Conservation (phyloP, 2,329 filamentous ascomycete species). For the Fusarium sambucinum region DNA sequence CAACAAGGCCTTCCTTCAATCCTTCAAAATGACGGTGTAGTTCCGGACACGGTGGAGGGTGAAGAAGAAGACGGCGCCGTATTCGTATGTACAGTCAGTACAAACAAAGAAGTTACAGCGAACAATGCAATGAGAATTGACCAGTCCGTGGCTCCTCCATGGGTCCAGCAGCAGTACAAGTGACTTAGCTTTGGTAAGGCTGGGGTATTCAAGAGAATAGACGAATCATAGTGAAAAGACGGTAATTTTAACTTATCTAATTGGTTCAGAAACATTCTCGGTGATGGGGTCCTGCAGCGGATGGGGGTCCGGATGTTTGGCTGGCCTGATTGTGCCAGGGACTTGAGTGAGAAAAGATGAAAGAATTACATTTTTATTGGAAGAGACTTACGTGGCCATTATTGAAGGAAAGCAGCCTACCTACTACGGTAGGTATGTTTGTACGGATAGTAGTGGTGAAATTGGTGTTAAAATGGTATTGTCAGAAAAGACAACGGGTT, state of each 20-base stretch:
- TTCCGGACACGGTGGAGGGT: slow-evolving; percentile 7
- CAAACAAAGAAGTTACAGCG: slow-evolving; percentile 21
- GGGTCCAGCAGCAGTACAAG: slow-evolving; percentile 17
- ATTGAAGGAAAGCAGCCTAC: neutral
- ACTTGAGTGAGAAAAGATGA: slow-evolving; percentile 8
- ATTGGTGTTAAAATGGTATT: neutral
- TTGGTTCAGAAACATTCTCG: slow-evolving; percentile 41
- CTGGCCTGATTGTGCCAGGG: slow-evolving; percentile 45
- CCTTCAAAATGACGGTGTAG: slow-evolving; percentile 42
- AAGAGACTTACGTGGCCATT: slow-evolving; percentile 27
- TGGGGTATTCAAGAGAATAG: slow-evolving; percentile 4
- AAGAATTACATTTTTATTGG: neutral
- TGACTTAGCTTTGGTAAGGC: slow-evolving; percentile 27
- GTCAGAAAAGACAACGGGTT: neutral
- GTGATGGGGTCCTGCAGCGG: slow-evolving; percentile 3
- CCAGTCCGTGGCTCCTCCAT: slow-evolving; percentile 16
- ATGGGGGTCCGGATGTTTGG: slow-evolving; percentile 47
- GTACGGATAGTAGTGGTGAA: neutral
- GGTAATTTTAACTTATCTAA: slow-evolving; percentile 48
- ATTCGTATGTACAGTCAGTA: slow-evolving; percentile 40
- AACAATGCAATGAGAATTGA: slow-evolving; percentile 9
- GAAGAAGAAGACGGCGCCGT: slow-evolving; percentile 20
- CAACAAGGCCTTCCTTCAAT: slow-evolving; percentile 3
- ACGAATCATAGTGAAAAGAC: slow-evolving; percentile 46
- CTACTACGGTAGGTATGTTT: neutral